Evolutionary conservation across 352 stramenopile species (phyloP).

Genomic region (Globisporangium abappressorium): DNA sequence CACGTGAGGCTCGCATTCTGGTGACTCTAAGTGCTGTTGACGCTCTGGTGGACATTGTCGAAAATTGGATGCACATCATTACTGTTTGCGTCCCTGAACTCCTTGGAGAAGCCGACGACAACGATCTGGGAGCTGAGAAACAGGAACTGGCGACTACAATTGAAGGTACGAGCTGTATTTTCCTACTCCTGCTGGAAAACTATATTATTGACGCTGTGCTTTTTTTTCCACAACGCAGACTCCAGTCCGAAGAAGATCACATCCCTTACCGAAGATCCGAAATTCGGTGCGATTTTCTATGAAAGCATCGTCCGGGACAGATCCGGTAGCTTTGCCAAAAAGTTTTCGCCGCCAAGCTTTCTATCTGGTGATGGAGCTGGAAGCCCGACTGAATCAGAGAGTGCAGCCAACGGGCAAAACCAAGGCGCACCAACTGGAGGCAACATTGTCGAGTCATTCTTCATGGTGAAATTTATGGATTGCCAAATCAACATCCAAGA

Average conservation of each 20-base stretch:
- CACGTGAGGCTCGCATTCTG: conserved; percentile 54
- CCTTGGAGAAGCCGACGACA: conserved; percentile 10
- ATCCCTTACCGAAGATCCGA: conserved; percentile 65
- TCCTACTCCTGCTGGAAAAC: neutral
- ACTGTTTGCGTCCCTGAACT: conserved; percentile 44
- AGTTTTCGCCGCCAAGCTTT: conserved; percentile 1
- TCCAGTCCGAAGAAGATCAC: conserved; percentile 60
- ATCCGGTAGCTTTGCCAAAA: conserved; percentile 14
- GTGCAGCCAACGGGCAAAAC: neutral
- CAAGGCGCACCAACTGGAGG: neutral
- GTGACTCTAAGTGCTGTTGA: conserved; percentile 60
- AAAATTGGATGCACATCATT: conserved; percentile 61
- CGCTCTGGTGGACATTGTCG: conserved; percentile 58
- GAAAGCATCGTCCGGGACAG: conserved; percentile 29
- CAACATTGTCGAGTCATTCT: conserved; percentile 44
- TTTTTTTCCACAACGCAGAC: conserved; percentile 6
- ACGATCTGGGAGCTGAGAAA: conserved; percentile 9
- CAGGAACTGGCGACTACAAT: neutral
- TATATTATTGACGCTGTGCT: neutral
- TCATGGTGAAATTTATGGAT: conserved; percentile 76
- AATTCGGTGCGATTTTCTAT: conserved; percentile 62
- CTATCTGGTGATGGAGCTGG: neutral
- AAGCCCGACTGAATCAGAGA: neutral
- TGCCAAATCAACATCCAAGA: conserved; percentile 81
- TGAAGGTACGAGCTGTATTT: neutral